Conservation (phyloP, 768 basidiomycete species). For the Epithele typhae region DNA sequence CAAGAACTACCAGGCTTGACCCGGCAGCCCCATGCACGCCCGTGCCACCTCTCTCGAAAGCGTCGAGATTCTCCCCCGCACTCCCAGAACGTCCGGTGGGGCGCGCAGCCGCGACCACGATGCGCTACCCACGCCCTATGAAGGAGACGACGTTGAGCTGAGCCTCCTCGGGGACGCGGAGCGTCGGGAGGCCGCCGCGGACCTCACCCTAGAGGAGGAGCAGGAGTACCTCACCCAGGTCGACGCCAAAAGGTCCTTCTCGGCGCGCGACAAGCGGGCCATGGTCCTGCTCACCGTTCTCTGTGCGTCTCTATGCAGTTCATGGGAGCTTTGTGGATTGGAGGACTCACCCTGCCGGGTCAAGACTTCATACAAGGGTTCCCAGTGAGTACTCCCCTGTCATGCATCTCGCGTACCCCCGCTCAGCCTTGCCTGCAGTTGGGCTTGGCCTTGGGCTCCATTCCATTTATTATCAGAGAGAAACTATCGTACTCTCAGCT, state of each 20-base stretch:
- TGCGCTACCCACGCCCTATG: constrained; percentile 11
- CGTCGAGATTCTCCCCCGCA: constrained; percentile 25
- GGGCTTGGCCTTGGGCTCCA: constrained; percentile 91
- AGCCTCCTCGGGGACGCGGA: constrained; percentile 57
- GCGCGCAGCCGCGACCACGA: constrained; percentile 11
- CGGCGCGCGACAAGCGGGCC: constrained; percentile 73
- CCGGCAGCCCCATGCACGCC: constrained; percentile 17
- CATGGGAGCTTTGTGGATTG: background rate
- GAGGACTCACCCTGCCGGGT: too few relatives aligned
- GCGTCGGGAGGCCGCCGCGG: constrained; percentile 40
- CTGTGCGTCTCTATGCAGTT: constrained; percentile 51
- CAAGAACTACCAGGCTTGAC: constrained; percentile 3
- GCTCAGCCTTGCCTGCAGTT: constrained; percentile 37
- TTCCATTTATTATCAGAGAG: constrained; percentile 93
- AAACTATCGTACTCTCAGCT: constrained; percentile 97
- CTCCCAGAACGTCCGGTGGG: constrained; percentile 20
- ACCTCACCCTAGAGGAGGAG: constrained; percentile 33
- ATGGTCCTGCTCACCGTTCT: constrained; percentile 83
- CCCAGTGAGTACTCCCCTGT: constrained; percentile 20
- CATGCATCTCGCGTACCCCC: too few relatives aligned
- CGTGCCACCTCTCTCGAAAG: constrained; percentile 25
- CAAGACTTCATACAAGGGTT: constrained; percentile 49
- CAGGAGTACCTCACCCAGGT: constrained; percentile 30
- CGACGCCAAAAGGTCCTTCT: constrained; percentile 47
- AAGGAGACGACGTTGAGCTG: constrained; percentile 54